These are phyloP conservation scores for Linanthus parryae DNA, from an alignment of 148 eudicot genomes.

Conservation along the genomic window DNA sequence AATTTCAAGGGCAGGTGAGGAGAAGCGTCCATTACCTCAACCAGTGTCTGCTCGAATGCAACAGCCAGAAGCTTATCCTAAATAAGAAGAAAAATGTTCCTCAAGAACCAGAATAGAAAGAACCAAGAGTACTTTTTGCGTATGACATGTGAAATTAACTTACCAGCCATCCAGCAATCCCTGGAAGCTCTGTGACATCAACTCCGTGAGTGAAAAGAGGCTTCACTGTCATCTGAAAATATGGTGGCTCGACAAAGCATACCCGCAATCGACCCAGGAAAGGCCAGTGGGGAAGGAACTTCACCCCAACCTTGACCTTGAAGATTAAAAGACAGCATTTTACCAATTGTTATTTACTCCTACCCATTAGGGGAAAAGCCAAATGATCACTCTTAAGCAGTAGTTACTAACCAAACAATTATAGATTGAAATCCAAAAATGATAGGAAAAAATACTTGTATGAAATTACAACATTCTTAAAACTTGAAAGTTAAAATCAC, in stretches of 20 bases:
- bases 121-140: neutral
- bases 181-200: slow-evolving; percentile 91
- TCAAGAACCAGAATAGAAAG: neutral
- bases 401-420: too few species aligned
- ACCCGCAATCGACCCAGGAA: slow-evolving; percentile 81
- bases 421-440: too few species aligned
- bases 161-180: slow-evolving; percentile 97
- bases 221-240: slow-evolving; percentile 91
- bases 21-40: slow-evolving; percentile 42
- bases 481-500: too few species aligned
- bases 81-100: slow-evolving; percentile 9
- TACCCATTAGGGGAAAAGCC: too few species aligned
- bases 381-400: too few species aligned
- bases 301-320: slow-evolving; percentile 90
- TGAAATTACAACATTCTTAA: too few species aligned
- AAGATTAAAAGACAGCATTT: slow-evolving; percentile 10
- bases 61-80: slow-evolving; percentile 84
- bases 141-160: slow-evolving; percentile 1
- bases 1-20: neutral
- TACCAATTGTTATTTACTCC: too few species aligned
- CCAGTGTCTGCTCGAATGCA: slow-evolving; percentile 92
- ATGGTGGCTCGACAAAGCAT: slow-evolving; percentile 94
- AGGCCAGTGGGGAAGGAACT: slow-evolving; percentile 83
- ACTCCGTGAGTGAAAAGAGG: slow-evolving; percentile 78
- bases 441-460: too few species aligned